Conservation (phyloP, 768 basidiomycete species). For the Mycena metata region DNA sequence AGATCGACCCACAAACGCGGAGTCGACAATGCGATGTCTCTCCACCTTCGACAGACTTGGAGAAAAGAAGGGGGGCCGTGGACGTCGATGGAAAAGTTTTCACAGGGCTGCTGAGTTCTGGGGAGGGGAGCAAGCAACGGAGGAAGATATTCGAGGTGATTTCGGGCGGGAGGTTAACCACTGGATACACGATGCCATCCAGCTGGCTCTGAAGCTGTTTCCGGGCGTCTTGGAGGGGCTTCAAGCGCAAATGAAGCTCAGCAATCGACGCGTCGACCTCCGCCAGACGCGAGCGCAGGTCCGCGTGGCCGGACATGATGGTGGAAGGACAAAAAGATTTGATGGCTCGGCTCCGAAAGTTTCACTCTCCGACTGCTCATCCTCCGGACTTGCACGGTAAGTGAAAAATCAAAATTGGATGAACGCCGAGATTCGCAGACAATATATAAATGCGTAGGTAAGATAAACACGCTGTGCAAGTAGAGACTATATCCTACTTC, state of each 20-base stretch:
- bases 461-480: no score
- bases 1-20: constrained; percentile 43
- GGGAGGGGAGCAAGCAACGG: neutral
- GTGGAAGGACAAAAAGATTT: neutral
- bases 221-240: constrained; percentile 2
- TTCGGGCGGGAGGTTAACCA: constrained; percentile 18
- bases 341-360: no score
- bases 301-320: neutral
- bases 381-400: no score
- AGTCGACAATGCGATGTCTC: constrained; percentile 40
- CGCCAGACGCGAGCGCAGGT: no score
- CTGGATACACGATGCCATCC: constrained; percentile 15
- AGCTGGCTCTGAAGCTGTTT: constrained; percentile 5
- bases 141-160: constrained; percentile 19
- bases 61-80: constrained; percentile 39
- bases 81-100: neutral
- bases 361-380: no score
- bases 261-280: neutral
- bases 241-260: neutral
- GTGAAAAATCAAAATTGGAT: no score
- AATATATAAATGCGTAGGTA: no score
- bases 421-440: no score
- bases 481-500: no score
- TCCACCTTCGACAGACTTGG: constrained; percentile 42
- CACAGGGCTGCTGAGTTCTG: neutral